These are phyloP conservation scores for Hyaloscypha variabilis DNA, from an alignment of 495 filamentous ascomycete species.

Conservation along the genomic window DNA sequence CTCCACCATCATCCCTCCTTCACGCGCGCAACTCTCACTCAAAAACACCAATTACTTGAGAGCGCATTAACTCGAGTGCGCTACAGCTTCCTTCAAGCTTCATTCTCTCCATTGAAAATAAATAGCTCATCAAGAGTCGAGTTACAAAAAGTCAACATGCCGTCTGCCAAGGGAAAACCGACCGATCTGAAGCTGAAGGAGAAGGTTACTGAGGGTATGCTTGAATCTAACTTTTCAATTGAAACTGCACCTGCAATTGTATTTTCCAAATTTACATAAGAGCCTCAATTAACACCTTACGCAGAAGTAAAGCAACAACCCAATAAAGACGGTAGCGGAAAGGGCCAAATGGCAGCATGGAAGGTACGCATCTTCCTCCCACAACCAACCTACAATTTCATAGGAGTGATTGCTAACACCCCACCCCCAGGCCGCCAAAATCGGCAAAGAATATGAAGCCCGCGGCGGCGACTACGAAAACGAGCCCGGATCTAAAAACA, in stretches of 20 bases:
- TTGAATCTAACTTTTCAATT: not conserved
- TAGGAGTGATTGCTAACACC: not conserved
- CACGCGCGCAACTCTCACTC: not conserved
- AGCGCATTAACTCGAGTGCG: not conserved
- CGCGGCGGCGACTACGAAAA: slow-evolving; percentile 55
- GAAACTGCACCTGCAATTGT: slow-evolving; percentile 11
- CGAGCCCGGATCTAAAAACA: slow-evolving; percentile 52
- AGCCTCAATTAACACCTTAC: not conserved
- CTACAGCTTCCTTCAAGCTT: not conserved
- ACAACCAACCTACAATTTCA: not conserved
- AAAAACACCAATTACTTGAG: not conserved
- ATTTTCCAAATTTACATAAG: slow-evolving; percentile 6
- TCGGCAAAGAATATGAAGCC: slow-evolving; percentile 57
- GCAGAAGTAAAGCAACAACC: slow-evolving; percentile 51
- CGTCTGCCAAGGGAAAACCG: slow-evolving; percentile 53
- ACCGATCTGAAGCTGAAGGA: slow-evolving; percentile 55
- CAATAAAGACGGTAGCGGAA: slow-evolving; percentile 56
- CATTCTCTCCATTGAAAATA: not conserved
- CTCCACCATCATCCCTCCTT: too few relatives aligned
- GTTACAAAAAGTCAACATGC: slow-evolving; percentile 31
- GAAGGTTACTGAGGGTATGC: slow-evolving; percentile 47
- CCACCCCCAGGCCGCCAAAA: slow-evolving; percentile 42
- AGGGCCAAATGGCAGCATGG: slow-evolving; percentile 60
- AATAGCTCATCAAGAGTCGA: not conserved
- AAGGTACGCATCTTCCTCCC: slow-evolving; percentile 40